Base-by-base conservation (phyloP, 805 yeast species). In the Myxozyma melibiosi region DNA sequence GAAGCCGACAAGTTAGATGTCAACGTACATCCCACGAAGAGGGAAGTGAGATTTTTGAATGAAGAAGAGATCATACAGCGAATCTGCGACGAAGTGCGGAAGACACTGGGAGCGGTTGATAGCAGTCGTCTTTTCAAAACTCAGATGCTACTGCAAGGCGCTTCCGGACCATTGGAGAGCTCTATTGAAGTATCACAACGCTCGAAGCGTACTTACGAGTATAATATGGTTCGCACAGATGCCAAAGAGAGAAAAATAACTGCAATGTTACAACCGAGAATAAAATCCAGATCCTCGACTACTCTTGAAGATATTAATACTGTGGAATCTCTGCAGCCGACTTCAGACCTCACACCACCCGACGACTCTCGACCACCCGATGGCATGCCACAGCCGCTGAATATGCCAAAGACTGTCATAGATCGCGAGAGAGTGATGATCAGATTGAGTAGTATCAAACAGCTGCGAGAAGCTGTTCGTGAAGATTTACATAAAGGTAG, bases 1-100 rank as follows among this genome's bases (percentile, higher is more conserved):
- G 74, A 78, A 22, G 88, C 97, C 0, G 73, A 72, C 33, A 84
- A 85, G 58, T 78, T 94, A 6, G 99, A 94, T 70, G 98, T 94
- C 14, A 94, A 94, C 68, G 85, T 94, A 13, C 99, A 94, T 68
- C 99, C 99, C 0, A 92, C 98, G 0, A 94, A 94, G 65, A 79
- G 92, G 57, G 97, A 92, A 66, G 97, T 94, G 1, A 71, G 95
- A 41, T 90, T 94, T 68, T 73, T 94, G 34, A 72, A 83, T 69
- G 97, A 94, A 66, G 94, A 86, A 43, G 97, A 91, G 67, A 90
- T 94, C 20, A 80, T 88, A 9, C 90, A 84, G 38, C 65, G 67
- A 34, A 76, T 91, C 1, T 76, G 85, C 31, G 69, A 71, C 0
- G 65, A 70, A 4, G 67, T 90, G 0, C 84, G 83, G 53, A 73